Percentiles rank a stretch among this genome's conserved stretches.
Conservation (phyloP, 768 basidiomycete genomes). For the Suillus spraguei region DNA sequence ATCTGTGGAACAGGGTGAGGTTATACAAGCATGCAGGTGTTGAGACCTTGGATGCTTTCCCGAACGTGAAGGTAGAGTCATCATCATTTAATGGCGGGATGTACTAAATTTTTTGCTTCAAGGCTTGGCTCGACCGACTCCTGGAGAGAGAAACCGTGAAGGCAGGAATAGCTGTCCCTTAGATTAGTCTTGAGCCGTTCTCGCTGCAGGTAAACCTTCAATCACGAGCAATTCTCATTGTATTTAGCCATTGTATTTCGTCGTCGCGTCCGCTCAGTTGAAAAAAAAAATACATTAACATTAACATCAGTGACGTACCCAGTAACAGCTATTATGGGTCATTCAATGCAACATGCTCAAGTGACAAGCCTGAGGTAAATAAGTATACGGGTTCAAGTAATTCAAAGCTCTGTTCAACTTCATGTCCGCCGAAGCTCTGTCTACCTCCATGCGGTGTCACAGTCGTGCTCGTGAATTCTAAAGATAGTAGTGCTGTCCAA, state of each 20-base stretch:
- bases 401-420: background rate
- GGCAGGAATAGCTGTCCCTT: conserved; percentile 25
- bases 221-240: background rate
- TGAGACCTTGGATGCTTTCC: conserved; percentile 62
- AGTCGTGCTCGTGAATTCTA: background rate
- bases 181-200: background rate
- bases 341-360: background rate
- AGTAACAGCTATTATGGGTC: background rate
- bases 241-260: background rate
- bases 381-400: background rate
- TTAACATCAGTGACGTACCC: background rate
- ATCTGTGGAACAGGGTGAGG: conserved; percentile 49
- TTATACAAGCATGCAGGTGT: conserved; percentile 50
- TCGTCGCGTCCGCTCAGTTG: background rate
- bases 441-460: background rate
- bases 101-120: background rate
- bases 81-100: background rate
- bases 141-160: conserved; percentile 23
- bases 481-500: background rate
- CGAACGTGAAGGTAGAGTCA: conserved; percentile 53
- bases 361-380: background rate
- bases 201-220: background rate
- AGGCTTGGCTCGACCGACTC: conserved; percentile 36
- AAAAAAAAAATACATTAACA: background rate
- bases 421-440: background rate